Evolutionary conservation across 2,329 filamentous ascomycete genomes (phyloP), one percentile per base, ranked within the genome.

Genomic region (Paracoccidioides lutzii): DNA sequence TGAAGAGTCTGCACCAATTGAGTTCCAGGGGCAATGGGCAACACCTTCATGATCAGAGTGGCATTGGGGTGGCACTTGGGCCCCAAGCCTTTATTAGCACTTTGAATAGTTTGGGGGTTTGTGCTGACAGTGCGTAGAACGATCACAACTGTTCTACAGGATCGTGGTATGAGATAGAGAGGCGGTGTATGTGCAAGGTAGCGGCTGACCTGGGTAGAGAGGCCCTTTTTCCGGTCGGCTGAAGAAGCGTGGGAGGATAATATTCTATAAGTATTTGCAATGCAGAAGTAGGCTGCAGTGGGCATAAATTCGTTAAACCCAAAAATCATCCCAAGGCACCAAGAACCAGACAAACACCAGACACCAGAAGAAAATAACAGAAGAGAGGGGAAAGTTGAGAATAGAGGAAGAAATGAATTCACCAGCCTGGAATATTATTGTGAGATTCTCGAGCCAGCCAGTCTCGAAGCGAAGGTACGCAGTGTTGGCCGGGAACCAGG

Each of bases 1-100:
- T 28, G 43, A 48, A 33, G 9, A 35, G 42, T 22, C 37, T 33
- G 33, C 38, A 42, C 40, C 38, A 43, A 9, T 52, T 38, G 50
- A 42, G 28, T 42, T 52, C 22, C 33, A 42, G n/a, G 14, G 30
- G 7, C 4, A 42, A 52, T 52, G 50, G 38, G 30, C 12, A 32
- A 42, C 38, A 7, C 14, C 50, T 43, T 52, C 50, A 52, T 52
- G 50, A 35, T 42, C 38, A 42, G 37, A n/a, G 37, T 32, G 12
- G 42, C 38, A 42, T 42, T 52, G 50, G 45, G 37, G 50, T 42
- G 50, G 50, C 50, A 32, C 50, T 33, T 22, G 38, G 50, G 50
- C 50, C 50, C 50, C 50, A 52, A 43, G 33, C 28, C 50, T 38
- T 41, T 3, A 5, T 37, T 52, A 14, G 50, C n/a, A 15, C 50